A percentile compares a stretch with the other conserved stretches of the same genome.
Conservation (phyloP, 139 green algal species). For the Chloropicon primus region DNA sequence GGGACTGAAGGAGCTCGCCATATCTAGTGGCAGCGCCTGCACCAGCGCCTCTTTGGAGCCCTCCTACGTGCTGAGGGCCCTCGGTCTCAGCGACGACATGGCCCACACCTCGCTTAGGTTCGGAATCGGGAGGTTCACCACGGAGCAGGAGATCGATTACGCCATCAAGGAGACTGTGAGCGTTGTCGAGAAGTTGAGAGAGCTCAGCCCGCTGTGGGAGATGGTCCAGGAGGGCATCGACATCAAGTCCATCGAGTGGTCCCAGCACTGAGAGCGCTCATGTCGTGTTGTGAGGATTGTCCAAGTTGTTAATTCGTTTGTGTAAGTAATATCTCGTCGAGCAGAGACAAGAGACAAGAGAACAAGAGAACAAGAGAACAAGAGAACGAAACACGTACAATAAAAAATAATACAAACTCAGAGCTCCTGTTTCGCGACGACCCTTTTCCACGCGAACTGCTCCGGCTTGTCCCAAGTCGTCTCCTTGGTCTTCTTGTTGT, state of each 20-base stretch:
- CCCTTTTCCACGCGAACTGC: neutral
- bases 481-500: conserved; percentile 14
- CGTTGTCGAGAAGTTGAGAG: conserved; percentile 86
- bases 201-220: conserved; percentile 96
- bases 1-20: conserved; percentile 90
- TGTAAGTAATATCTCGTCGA: too few species aligned
- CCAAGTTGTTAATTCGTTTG: too few species aligned
- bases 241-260: conserved; percentile 92
- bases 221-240: conserved; percentile 95
- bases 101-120: conserved; percentile 73
- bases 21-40: conserved; percentile 80
- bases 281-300: too few species aligned
- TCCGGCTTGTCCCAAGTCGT: conserved; percentile 6
- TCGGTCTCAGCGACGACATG: conserved; percentile 97
- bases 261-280: conserved; percentile 55
- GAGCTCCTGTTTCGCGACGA: neutral
- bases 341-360: too few species aligned
- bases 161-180: conserved; percentile 58
- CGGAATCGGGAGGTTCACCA: conserved; percentile 90
- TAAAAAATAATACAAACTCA: neutral
- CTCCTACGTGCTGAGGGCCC: conserved; percentile 86
- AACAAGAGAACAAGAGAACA: too few species aligned
- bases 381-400: too few species aligned
- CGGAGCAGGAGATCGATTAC: conserved; percentile 65
- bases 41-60: conserved; percentile 90